Evolutionary conservation across 2,329 filamentous ascomycete genomes (phyloP).

Genomic region (Xylariaceae sp.): DNA sequence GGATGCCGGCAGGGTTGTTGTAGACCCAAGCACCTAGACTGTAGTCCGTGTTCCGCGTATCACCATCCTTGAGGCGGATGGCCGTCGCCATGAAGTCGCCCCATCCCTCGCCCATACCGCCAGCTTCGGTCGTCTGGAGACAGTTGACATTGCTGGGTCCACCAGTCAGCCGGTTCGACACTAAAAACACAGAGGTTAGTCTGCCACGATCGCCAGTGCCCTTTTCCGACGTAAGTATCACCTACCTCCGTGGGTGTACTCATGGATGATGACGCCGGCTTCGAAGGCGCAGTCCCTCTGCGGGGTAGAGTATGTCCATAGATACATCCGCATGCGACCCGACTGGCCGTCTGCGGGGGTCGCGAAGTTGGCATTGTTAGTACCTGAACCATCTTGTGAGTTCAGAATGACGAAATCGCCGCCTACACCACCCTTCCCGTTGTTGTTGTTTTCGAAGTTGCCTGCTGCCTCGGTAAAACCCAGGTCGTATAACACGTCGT

Average conservation of each 20-base stretch:
- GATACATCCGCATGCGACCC: slow-evolving; percentile 64
- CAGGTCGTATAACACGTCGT: slow-evolving; percentile 62
- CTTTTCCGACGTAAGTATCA: background rate
- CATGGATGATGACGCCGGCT: slow-evolving; percentile 65
- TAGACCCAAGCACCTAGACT: slow-evolving; percentile 53
- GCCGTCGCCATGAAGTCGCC: slow-evolving; percentile 56
- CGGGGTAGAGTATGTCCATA: slow-evolving; percentile 57
- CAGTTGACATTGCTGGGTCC: slow-evolving; percentile 60
- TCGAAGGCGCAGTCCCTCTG: slow-evolving; percentile 63
- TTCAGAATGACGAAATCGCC: slow-evolving; percentile 62
- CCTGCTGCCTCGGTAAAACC: slow-evolving; percentile 64
- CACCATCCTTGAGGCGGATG: slow-evolving; percentile 50
- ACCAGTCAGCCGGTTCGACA: slow-evolving; percentile 64
- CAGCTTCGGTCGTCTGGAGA: slow-evolving; percentile 48
- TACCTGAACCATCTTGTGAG: slow-evolving; percentile 59
- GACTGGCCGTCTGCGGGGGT: slow-evolving; percentile 58
- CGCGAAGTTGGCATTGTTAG: slow-evolving; percentile 64
- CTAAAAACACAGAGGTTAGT: slow-evolving; percentile 21
- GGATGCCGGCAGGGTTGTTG: slow-evolving; percentile 48
- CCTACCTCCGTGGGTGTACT: slow-evolving; percentile 59
- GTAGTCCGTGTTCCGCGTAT: slow-evolving; percentile 53
- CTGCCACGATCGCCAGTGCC: too few relatives aligned
- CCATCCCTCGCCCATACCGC: slow-evolving; percentile 59
- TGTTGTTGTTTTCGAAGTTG: slow-evolving; percentile 66
- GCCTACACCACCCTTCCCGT: slow-evolving; percentile 56